A percentile compares a stretch with the other conserved stretches of the same genome.
phyloP scores from a whole-genome alignment of 192 early-diverging fungal species.

The Lobosporangium transversale region DNA sequence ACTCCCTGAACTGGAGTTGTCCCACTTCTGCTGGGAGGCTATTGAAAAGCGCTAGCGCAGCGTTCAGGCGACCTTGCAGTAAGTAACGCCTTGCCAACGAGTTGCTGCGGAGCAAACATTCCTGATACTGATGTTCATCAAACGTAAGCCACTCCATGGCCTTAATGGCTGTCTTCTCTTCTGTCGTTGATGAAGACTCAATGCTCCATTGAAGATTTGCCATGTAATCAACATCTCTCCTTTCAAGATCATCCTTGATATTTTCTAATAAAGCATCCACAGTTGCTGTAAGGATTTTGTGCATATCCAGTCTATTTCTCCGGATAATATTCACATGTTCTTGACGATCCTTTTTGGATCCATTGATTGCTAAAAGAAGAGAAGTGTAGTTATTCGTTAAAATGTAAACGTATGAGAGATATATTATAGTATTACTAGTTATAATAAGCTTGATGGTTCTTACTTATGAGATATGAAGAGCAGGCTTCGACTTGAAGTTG shows the following conservation, averaged over 20 bases:
- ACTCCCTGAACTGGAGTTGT: too few relatives aligned
- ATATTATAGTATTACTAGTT: background rate
- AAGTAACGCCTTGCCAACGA: constrained; percentile 24
- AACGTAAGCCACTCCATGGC: constrained; percentile 44
- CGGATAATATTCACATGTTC: constrained; percentile 15
- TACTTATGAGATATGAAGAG: constrained; percentile 39
- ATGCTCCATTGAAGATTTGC: constrained; percentile 16
- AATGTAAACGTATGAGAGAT: too few relatives aligned
- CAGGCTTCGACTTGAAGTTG: constrained; percentile 36
- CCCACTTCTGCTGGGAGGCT: constrained; percentile 24
- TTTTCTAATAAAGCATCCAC: constrained; percentile 36
- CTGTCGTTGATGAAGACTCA: background rate
- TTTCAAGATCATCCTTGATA: constrained; percentile 7
- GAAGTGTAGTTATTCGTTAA: too few relatives aligned
- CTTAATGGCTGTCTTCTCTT: constrained; percentile 11
- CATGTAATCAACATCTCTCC: background rate
- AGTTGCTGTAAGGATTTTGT: constrained; percentile 31
- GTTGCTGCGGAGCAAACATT: constrained; percentile 31
- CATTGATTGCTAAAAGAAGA: constrained; percentile 6
- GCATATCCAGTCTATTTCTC: constrained; percentile 32
- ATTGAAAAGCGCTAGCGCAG: constrained; percentile 28
- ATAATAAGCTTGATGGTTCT: background rate
- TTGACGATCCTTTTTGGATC: constrained; percentile 21
- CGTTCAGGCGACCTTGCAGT: constrained; percentile 29
- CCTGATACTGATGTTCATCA: constrained; percentile 14